Evolutionary conservation across 805 yeast genomes (phyloP), one percentile per base, ranked within the genome.

Genomic region (Yarrowia sp.): DNA sequence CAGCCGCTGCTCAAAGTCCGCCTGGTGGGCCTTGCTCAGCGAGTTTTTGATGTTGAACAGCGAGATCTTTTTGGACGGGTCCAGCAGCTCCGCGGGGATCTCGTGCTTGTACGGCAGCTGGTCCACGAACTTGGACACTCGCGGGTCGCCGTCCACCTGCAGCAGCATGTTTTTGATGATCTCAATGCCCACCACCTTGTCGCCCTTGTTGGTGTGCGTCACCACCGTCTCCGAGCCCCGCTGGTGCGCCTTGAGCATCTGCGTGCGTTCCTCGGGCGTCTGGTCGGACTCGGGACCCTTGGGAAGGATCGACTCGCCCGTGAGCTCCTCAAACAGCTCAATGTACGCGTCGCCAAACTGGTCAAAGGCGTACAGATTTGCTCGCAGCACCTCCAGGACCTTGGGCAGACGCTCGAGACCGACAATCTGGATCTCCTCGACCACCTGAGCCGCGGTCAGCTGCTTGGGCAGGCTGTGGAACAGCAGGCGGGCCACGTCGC

Each of bases 11-110:
- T 91, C 90, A 75, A 93, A 94, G 68, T 76, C 74, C 6, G 63
- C 73, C 55, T 80, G 77, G 6, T 77, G 79, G 67, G 80, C 84
- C 60, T 84, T 83, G 5, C 79, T 77, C 64, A 92, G 79, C 2
- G 78, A 72, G 69, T 84, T 83, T 72, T 86, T 89, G 58, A 93
- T 79, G 70, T 86, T 86, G 75, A 89, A 90, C 70, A 90, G 88
- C 75, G 92, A 87, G 13, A 86, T 75, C 17, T 77, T 75, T 72
- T 82, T 82, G 47, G 44, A 36, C 13, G 64, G 50, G 24, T 61
- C 55, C 30, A 73, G 69, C 36, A 76, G 66, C n/a, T 76, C 44
- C 6, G 43, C 24, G 9, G 66, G 66, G 9, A 61, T 61, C 44
- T 46, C 46, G 17, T 34, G 44, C 10, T 9, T 3, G 46, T 61